Evolutionary conservation across 2,329 filamentous ascomycete species (phyloP).

Genomic region (Neophaeococcomyces aloes): DNA sequence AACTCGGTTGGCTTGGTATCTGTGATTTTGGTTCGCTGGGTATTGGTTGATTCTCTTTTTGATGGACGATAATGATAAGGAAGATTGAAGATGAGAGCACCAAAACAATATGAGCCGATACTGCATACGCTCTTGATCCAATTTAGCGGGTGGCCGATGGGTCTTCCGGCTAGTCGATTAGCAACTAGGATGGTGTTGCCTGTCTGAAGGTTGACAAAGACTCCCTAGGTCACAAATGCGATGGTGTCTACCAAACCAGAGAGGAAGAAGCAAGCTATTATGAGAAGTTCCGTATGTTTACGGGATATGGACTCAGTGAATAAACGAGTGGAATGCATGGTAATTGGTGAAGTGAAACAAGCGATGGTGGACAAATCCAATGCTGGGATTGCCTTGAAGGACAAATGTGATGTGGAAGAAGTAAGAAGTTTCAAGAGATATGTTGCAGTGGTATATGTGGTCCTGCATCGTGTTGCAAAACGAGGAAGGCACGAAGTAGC

Average conservation of each 20-base stretch:
- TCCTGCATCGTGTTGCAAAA: no score
- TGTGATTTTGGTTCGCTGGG: constrained; percentile 6
- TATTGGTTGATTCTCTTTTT: neutral
- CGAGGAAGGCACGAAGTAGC: no score
- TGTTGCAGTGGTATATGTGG: no score
- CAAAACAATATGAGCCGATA: constrained; percentile 27
- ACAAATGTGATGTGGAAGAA: no score
- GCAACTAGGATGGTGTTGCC: constrained; percentile 36
- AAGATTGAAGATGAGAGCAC: constrained; percentile 29
- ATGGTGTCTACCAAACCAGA: constrained; percentile 35
- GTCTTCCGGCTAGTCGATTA: constrained; percentile 29
- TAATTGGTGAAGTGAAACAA: no score
- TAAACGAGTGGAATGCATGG: no score
- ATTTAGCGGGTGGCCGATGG: constrained; percentile 27
- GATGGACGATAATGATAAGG: neutral
- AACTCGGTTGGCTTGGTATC: constrained; percentile 24
- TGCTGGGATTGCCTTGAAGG: no score
- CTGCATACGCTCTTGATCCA: constrained; percentile 33
- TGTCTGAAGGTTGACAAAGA: constrained; percentile 39
- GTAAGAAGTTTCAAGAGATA: no score
- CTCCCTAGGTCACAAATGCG: constrained; percentile 36
- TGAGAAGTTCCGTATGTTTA: neutral
- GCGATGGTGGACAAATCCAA: no score
- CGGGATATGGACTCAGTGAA: neutral
- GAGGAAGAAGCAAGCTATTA: constrained; percentile 25